Conservation (phyloP, 768 basidiomycete genomes). For the Amylocystis lapponica region DNA sequence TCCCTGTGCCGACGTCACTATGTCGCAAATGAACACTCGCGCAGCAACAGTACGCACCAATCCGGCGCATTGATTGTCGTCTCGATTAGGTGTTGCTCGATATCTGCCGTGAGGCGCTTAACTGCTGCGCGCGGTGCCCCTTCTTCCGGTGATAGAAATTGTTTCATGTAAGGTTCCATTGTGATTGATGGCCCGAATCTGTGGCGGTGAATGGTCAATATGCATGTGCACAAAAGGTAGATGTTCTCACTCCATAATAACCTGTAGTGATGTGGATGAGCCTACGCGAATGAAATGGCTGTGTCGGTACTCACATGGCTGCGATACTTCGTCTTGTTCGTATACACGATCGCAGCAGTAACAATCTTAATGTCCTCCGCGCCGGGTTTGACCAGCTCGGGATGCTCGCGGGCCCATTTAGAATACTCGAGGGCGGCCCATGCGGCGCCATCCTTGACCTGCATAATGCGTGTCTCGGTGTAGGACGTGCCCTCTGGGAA, state of each 20-base stretch:
- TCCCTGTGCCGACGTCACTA: constrained; percentile 49
- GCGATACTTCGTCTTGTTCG: constrained; percentile 93
- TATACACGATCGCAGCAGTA: constrained; percentile 88
- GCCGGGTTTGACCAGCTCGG: constrained; percentile 30
- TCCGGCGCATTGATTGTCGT: constrained; percentile 89
- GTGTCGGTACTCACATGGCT: constrained; percentile 57
- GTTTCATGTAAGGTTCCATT: constrained; percentile 65
- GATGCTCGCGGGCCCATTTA: constrained; percentile 64
- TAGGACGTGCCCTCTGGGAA: constrained; percentile 95
- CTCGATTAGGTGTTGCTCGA: constrained; percentile 66
- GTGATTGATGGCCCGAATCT: constrained; percentile 83
- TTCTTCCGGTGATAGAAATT: constrained; percentile 69
- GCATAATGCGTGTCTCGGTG: constrained; percentile 90
- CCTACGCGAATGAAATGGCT: constrained; percentile 1
- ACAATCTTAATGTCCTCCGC: constrained; percentile 57
- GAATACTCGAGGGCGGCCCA: constrained; percentile 94
- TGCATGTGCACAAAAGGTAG: neutral
- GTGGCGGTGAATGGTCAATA: constrained; percentile 6
- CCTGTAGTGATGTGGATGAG: constrained; percentile 32
- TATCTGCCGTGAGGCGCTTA: constrained; percentile 74
- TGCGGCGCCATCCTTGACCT: constrained; percentile 88
- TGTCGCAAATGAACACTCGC: neutral
- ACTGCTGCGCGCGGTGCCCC: constrained; percentile 72
- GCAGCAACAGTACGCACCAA: constrained; percentile 55
- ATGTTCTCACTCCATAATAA: constrained; percentile 61